A percentile compares a stretch with the other conserved stretches of the same genome.
These are phyloP conservation scores for Quercus dentata DNA, from an alignment of 306 rosid species.

Conservation along the genomic window DNA sequence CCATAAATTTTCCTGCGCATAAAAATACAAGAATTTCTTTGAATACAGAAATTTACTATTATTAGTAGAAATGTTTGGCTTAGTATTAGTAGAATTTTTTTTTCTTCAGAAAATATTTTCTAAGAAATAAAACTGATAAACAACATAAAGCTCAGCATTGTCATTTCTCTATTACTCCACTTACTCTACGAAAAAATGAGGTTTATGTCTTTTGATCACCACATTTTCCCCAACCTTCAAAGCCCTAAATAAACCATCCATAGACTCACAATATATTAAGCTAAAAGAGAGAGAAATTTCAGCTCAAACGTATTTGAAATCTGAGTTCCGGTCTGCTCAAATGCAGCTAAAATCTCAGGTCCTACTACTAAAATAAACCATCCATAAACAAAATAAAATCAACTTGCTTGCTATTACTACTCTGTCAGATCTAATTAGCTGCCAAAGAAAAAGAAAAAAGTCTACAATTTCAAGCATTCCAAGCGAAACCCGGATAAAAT, in stretches of 20 bases:
- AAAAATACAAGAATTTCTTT: background rate
- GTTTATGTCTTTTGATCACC: background rate
- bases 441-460: background rate
- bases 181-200: background rate
- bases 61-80: constrained; percentile 9
- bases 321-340: background rate
- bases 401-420: constrained; percentile 12
- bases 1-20: background rate
- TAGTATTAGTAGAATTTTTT: background rate
- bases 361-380: too few relatives aligned
- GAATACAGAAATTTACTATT: background rate
- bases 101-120: background rate
- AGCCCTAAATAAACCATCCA: background rate
- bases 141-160: background rate
- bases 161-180: background rate
- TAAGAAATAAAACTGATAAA: background rate
- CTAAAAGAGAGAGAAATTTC: background rate
- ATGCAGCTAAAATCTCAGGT: constrained; percentile 10
- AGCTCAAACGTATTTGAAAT: background rate
- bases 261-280: background rate
- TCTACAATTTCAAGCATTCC: background rate
- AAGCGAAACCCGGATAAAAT: constrained; percentile 27
- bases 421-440: constrained; percentile 7
- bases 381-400: background rate
- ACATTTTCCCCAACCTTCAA: background rate